Conservation (phyloP, 169 alveolate genomes). For the Eimeria maxima region DNA sequence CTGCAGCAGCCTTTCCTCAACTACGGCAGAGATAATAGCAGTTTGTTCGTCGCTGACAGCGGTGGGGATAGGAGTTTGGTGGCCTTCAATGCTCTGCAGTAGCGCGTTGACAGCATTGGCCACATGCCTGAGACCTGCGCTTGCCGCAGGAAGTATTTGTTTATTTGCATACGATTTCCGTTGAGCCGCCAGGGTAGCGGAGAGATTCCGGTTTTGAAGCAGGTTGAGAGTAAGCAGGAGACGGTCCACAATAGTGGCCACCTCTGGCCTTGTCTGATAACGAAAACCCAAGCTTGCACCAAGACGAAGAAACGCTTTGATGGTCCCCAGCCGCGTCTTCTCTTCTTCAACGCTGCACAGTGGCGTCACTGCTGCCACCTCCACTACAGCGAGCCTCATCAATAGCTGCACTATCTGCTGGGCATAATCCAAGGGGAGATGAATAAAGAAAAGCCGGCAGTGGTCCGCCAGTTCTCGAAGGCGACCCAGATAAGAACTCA, state of each 20-base stretch:
- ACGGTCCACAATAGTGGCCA: neutral
- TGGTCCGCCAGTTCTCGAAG: neutral
- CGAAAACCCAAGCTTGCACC: neutral
- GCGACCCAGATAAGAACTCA: neutral
- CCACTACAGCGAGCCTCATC: neutral
- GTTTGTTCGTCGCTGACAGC: neutral
- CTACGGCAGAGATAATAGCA: neutral
- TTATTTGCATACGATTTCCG: neutral
- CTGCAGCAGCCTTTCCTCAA: neutral
- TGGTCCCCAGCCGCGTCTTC: neutral
- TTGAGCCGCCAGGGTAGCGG: neutral
- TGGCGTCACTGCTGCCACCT: neutral
- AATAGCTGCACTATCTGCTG: neutral
- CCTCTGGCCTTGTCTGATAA: neutral
- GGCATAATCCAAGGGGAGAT: neutral
- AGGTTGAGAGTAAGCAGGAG: neutral
- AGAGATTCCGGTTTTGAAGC: neutral
- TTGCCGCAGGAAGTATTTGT: neutral
- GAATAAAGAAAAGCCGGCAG: neutral
- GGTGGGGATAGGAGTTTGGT: neutral
- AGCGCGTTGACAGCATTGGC: neutral
- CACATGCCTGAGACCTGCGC: neutral
- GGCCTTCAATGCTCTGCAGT: neutral
- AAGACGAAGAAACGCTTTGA: neutral
- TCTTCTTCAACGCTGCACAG: neutral